Evolutionary conservation across 495 filamentous ascomycete species (phyloP).

Genomic region (Aspergillus indologenus): DNA sequence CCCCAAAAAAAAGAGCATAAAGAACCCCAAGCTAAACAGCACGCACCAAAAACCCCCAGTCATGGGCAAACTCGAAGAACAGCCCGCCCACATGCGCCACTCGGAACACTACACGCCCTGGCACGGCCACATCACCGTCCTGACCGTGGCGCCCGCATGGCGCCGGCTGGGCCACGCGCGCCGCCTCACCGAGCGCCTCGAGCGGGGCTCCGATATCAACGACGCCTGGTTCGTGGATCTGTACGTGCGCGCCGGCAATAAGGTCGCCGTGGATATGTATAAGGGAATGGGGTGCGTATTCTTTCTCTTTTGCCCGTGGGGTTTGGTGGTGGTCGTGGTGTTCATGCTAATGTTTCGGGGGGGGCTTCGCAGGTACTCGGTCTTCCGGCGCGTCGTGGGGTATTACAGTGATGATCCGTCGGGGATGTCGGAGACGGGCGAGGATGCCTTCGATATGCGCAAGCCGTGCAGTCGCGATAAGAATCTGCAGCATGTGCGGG

Average conservation of each 20-base stretch:
- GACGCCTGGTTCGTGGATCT: slow-evolving; percentile 94
- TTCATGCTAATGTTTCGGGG: background rate
- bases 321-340: background rate
- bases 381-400: slow-evolving; percentile 81
- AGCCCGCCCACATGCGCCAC: slow-evolving; percentile 64
- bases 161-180: slow-evolving; percentile 83
- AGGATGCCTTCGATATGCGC: slow-evolving; percentile 96
- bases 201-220: slow-evolving; percentile 72
- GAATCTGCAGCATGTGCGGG: slow-evolving; percentile 68
- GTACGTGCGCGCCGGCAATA: slow-evolving; percentile 85
- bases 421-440: slow-evolving; percentile 51
- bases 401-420: slow-evolving; percentile 86
- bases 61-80: slow-evolving; percentile 93
- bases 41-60: slow-evolving; percentile 50
- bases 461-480: slow-evolving; percentile 86
- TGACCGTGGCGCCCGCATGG: slow-evolving; percentile 85
- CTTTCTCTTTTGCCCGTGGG: background rate
- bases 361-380: slow-evolving; percentile 54
- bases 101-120: slow-evolving; percentile 89
- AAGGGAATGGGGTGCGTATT: slow-evolving; percentile 74
- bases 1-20: no score
- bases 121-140: slow-evolving; percentile 96
- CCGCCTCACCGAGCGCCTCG: slow-evolving; percentile 71
- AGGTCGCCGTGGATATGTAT: slow-evolving; percentile 83
- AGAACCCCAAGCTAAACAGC: background rate